Evolutionary conservation across 495 filamentous ascomycete species (phyloP).

Genomic region (Hypoxylon crocopeplum): DNA sequence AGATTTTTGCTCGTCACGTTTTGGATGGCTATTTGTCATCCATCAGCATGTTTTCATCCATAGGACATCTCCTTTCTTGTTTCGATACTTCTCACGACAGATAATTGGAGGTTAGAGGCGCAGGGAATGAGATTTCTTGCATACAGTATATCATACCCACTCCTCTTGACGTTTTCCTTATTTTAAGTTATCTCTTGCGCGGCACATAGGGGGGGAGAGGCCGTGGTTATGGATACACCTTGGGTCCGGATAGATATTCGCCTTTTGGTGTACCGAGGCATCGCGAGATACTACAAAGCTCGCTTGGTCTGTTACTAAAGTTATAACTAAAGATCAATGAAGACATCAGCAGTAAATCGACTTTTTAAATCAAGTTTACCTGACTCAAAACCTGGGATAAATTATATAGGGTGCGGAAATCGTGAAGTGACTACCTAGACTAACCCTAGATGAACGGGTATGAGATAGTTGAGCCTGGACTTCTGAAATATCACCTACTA

Average conservation of each 20-base stretch:
- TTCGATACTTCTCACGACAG: constrained; percentile 20
- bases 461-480: no score
- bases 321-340: constrained; percentile 8
- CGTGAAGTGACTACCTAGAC: not conserved
- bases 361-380: constrained; percentile 1
- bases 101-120: constrained; percentile 24
- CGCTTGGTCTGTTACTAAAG: not conserved
- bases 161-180: constrained; percentile 16
- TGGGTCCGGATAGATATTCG: constrained; percentile 20
- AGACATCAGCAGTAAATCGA: constrained; percentile 19
- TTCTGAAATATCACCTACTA: no score
- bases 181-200: no score
- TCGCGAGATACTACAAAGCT: constrained; percentile 1
- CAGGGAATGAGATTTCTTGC: constrained; percentile 22
- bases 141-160: constrained; percentile 33
- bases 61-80: constrained; percentile 9
- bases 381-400: not conserved
- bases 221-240: constrained; percentile 10
- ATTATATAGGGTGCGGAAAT: not conserved
- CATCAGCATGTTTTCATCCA: constrained; percentile 29
- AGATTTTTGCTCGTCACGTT: constrained; percentile 27
- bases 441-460: no score
- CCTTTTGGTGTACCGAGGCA: constrained; percentile 13
- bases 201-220: constrained; percentile 14
- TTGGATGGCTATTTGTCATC: constrained; percentile 14